Evolutionary conservation across 352 stramenopile species (phyloP), one percentile per base, ranked within the genome.

Genomic region (Phytophthora sp.): DNA sequence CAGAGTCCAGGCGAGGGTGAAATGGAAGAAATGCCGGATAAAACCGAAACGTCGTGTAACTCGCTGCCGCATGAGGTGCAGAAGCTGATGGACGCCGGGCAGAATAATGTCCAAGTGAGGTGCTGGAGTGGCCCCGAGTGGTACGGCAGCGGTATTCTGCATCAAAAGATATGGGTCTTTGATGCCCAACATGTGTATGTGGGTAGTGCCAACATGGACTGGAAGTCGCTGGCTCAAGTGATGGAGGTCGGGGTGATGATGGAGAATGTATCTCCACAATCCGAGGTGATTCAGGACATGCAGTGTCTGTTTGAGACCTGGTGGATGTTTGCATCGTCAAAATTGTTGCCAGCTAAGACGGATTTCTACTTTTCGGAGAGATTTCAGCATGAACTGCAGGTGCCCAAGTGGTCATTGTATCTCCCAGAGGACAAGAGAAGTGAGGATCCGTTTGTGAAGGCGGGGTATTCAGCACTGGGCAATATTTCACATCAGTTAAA

Each of bases 181-280:
- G 87, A 95, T 31, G 42, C 63, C 3, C 56, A 60, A 9, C 72
- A 90, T 46, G 75, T 89, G 55, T 94, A 94, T 66, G 69, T 95
- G 15, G 87, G 85, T 4, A 94, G 85, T 49, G 82, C 81, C 56
- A 95, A 94, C 62, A 94, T 94, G 85, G 87, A 95, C 71, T 95
- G 87, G 85, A 92, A 94, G 65, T 90, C 81, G 41, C 66, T 95
- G 26, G 75, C 83, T 31, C 85, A 95, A 57, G 87, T 95, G 20
- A 94, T 93, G 84, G 87, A 95, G 31, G 69, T 94, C n/a, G 87
- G 87, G 18, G 79, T 95, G 11, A 20, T 91, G 8, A 62, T 94
- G 21, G 67, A 88, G 46, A 60, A 87, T 41, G 57, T 88, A 27
- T 49, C 64, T n/a, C 45, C 69, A 0, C 49, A 44, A 23, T 82